These are phyloP conservation scores for Lipomyces spencermartinsiae DNA, from an alignment of 805 yeast species.

Conservation along the genomic window DNA sequence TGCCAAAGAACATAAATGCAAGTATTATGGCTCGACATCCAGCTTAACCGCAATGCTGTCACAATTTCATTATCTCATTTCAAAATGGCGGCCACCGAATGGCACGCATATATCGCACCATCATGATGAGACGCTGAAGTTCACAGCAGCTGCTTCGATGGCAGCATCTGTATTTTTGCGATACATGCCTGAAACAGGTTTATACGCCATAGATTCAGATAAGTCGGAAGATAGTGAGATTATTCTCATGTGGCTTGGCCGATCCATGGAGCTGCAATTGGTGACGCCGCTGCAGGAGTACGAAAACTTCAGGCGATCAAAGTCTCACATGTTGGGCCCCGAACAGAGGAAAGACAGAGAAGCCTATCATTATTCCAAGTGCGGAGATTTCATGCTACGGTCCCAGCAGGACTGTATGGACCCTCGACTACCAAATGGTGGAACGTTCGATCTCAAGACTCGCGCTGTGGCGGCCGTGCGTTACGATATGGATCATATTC, in stretches of 20 bases:
- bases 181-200: slow-evolving; percentile 49
- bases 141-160: slow-evolving; percentile 54
- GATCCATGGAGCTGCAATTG: slow-evolving; percentile 75
- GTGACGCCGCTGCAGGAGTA: slow-evolving; percentile 66
- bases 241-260: slow-evolving; percentile 76
- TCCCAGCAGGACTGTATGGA: slow-evolving; percentile 91
- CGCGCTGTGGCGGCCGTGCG: slow-evolving; percentile 89
- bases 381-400: slow-evolving; percentile 76
- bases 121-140: slow-evolving; percentile 44
- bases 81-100: slow-evolving; percentile 64
- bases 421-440: slow-evolving; percentile 80
- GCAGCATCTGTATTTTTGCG: slow-evolving; percentile 67
- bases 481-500: slow-evolving; percentile 70
- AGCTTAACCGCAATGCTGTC: slow-evolving; percentile 79
- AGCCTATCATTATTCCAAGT: slow-evolving; percentile 74
- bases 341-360: slow-evolving; percentile 24
- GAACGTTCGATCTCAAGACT: slow-evolving; percentile 90
- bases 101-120: slow-evolving; percentile 53
- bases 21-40: slow-evolving; percentile 81
- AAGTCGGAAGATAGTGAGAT: slow-evolving; percentile 69
- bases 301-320: slow-evolving; percentile 47
- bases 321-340: slow-evolving; percentile 32
- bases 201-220: slow-evolving; percentile 74
- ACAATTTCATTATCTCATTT: slow-evolving; percentile 75
- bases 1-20: slow-evolving; percentile 49